Evolutionary conservation across 2,329 filamentous ascomycete species (phyloP).

Genomic region (Fusarium annulatum): DNA sequence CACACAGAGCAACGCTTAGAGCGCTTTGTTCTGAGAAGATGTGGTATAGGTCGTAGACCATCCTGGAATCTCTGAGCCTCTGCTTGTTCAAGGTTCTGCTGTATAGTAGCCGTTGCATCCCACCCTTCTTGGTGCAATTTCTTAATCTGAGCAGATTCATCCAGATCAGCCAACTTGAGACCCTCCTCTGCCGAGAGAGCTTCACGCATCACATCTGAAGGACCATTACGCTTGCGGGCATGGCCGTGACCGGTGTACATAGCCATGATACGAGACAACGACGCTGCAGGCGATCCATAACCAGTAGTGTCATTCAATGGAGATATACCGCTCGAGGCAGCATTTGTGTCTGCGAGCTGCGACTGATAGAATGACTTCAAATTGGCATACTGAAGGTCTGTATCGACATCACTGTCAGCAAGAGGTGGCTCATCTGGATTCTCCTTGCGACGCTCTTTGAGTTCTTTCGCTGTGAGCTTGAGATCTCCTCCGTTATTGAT

Average conservation of each 20-base stretch:
- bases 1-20: constrained; percentile 93
- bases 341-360: constrained; percentile 74
- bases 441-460: constrained; percentile 64
- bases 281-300: constrained; percentile 79
- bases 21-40: constrained; percentile 88
- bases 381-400: constrained; percentile 78
- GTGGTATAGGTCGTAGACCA: constrained; percentile 83
- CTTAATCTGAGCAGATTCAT: constrained; percentile 71
- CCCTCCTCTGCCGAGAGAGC: constrained; percentile 78
- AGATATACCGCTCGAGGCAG: constrained; percentile 61
- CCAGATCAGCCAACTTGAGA: constrained; percentile 69
- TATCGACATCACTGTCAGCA: constrained; percentile 62
- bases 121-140: constrained; percentile 70
- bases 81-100: constrained; percentile 62
- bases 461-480: constrained; percentile 62
- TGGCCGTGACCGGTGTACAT: constrained; percentile 78
- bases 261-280: constrained; percentile 89
- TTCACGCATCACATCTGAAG: constrained; percentile 82
- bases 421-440: constrained; percentile 52
- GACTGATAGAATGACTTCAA: constrained; percentile 84
- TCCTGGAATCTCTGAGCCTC: constrained; percentile 72
- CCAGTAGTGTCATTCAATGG: constrained; percentile 55
- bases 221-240: constrained; percentile 73
- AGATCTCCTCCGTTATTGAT: constrained; percentile 71
- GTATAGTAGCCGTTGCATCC: constrained; percentile 66